Conservation (phyloP, 148 eudicot genomes). For the Dysphania ambrosioides region DNA sequence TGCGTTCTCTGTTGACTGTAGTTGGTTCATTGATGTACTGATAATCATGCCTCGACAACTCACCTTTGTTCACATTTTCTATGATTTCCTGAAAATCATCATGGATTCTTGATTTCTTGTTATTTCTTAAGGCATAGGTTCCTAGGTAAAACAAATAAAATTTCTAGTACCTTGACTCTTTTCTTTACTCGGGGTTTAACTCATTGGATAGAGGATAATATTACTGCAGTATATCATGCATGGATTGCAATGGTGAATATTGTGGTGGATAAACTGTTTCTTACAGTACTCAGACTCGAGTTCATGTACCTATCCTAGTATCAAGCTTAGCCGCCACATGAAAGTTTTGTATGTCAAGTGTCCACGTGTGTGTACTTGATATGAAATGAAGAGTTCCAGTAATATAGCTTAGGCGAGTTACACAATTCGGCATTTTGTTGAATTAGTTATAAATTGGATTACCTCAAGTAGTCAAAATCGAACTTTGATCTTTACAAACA, state of each 20-base stretch:
- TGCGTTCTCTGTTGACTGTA: conserved; percentile 26
- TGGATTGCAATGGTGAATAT: background rate
- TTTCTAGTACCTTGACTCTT: background rate
- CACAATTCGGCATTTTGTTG: too few species aligned
- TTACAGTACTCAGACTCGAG: background rate
- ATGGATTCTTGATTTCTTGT: too few species aligned
- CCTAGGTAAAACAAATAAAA: conserved; percentile 36
- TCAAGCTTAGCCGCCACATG: background rate
- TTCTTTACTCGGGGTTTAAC: background rate
- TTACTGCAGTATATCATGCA: background rate
- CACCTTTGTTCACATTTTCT: conserved; percentile 71
- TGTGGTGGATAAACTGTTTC: background rate
- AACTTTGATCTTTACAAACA: too few species aligned
- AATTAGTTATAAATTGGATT: too few species aligned
- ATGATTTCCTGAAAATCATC: conserved; percentile 60
- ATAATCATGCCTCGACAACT: conserved; percentile 66
- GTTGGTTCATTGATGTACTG: conserved; percentile 64
- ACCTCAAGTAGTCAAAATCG: too few species aligned
- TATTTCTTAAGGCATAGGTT: conserved; percentile 16
- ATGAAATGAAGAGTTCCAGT: background rate
- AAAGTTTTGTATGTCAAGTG: too few species aligned
- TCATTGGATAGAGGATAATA: background rate
- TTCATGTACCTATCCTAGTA: background rate
- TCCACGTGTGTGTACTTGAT: background rate
- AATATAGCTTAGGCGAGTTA: background rate